phyloP scores from a whole-genome alignment of 129 eudicot genomes.

The Sambucus nigra region DNA sequence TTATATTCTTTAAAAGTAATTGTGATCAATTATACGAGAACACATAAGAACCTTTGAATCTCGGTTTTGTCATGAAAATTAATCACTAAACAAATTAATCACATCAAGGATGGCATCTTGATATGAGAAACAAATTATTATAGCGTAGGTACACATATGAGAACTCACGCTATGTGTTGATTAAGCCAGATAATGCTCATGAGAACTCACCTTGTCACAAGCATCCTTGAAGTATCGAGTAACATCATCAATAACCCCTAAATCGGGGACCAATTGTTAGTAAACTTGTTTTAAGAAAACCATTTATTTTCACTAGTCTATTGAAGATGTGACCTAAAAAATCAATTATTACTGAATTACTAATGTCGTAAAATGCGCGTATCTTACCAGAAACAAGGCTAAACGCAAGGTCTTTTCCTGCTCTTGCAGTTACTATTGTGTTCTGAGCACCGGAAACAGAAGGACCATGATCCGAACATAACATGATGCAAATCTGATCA shows the following conservation, averaged over 20 bases:
- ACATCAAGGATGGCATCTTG: not conserved
- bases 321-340: not conserved
- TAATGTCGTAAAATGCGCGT: not conserved
- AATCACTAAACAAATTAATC: not conserved
- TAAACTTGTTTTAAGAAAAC: slow-evolving; percentile 33
- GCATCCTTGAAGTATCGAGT: no score
- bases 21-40: slow-evolving; percentile 61
- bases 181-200: no score
- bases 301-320: not conserved
- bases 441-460: slow-evolving; percentile 99
- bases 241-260: slow-evolving; percentile 94
- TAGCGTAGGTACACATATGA: not conserved
- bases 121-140: not conserved
- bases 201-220: no score
- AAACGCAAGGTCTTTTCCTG: slow-evolving; percentile 82
- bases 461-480: slow-evolving; percentile 98
- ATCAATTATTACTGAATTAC: no score
- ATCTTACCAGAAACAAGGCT: slow-evolving; percentile 81
- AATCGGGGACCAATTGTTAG: no score
- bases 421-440: slow-evolving; percentile 94
- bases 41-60: slow-evolving; percentile 4
- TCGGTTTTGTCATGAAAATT: no score
- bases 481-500: slow-evolving; percentile 84
- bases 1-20: no score
- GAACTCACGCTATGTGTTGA: no score